A percentile compares a stretch with the other conserved stretches of the same genome.
Conservation (phyloP, 805 yeast species). For the Ogataea ramenticola region DNA sequence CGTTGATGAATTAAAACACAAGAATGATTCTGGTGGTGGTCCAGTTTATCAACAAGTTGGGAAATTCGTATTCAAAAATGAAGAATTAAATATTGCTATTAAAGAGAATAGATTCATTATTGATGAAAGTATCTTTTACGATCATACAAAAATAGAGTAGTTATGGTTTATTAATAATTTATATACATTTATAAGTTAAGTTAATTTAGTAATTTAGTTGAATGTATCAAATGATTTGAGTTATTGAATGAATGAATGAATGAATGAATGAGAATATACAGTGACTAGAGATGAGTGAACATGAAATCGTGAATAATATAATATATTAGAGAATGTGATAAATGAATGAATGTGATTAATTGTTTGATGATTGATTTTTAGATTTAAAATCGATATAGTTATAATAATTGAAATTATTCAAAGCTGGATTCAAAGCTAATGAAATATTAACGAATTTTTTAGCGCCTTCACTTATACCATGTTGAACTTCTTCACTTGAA, state of each 20-base stretch:
- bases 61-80: slow-evolving; percentile 39
- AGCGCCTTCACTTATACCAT: slow-evolving; percentile 22
- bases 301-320: background rate
- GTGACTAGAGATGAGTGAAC: background rate
- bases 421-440: slow-evolving; percentile 23
- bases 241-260: slow-evolving; percentile 7
- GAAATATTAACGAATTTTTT: slow-evolving; percentile 23
- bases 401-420: slow-evolving; percentile 20
- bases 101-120: slow-evolving; percentile 23
- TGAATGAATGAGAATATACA: background rate
- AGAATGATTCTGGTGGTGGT: background rate
- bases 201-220: too few species aligned
- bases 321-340: background rate
- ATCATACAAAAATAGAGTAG: background rate
- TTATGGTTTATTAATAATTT: background rate
- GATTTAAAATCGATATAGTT: slow-evolving; percentile 16
- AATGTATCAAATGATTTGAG: too few species aligned
- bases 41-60: slow-evolving; percentile 27
- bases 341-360: background rate
- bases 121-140: slow-evolving; percentile 28
- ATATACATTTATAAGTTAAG: background rate
- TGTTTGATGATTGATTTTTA: background rate
- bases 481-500: slow-evolving; percentile 14
- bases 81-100: slow-evolving; percentile 30
- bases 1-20: background rate